Base-by-base conservation (phyloP, 345 rosid species). In the Pistacia integerrima region DNA sequence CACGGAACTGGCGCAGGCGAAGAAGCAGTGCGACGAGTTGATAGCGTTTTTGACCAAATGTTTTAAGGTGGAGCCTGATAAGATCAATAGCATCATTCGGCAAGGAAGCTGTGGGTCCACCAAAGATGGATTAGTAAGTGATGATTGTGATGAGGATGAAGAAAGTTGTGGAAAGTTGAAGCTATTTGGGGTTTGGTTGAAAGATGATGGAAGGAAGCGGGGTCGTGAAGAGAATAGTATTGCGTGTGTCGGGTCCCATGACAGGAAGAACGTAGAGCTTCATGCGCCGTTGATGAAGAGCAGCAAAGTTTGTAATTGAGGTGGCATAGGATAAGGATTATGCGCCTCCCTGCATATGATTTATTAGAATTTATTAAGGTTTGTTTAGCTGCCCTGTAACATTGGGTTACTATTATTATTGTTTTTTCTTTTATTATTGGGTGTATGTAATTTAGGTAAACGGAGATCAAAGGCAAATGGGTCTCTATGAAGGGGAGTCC, bases 101-200 rank as follows among this genome's bases (percentile, higher is more conserved):
- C 89, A 81, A 77, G 81, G 86, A 71, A 82, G 71, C 71, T 41
- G 14, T 49, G 87, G 80, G 70, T 36, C 77, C 70, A 41, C 35
- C 64, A 49, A 4, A 30, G 85, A 69, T 20, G 80, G 30, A 13
- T 57, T 41, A 79, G 64, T 35, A 52, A 81, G 65, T 7, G 84
- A 57, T 54, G 79, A 30, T 0, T 66, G 72, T 41, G 74, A 35
- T 1, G 60, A 64, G 22, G 76, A 74, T 54, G 74, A 70, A 3
- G 64, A 44, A 13, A 63, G 67, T 7, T 91, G 83, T 51, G 87
- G 73, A 71, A 80, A 84, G 4, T 76, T 88, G 89, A 94, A 93
- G 78, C 85, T 94, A 70, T 94, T 94, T 58, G 98, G 98, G 56
- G 98, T 91, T 41, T 81, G 93, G 93, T 49, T 94, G 88, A 87